Base-by-base conservation (phyloP, 495 filamentous ascomycete genomes). In the Penicillium verhagenii region DNA sequence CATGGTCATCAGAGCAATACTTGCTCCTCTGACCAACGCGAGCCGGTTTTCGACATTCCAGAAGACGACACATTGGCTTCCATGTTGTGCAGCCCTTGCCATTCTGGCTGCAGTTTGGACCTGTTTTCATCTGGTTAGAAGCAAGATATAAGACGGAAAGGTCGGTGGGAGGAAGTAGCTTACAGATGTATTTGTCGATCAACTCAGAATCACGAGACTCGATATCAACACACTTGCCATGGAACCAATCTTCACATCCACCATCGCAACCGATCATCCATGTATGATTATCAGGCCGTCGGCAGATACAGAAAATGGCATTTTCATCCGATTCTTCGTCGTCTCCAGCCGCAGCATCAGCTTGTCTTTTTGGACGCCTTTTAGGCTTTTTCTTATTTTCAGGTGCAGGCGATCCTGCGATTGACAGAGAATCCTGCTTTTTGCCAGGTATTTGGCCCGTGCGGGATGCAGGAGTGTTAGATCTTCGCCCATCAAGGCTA, bases 211-310 rank as follows among this genome's bases (percentile, higher is more conserved):
- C 82, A 51, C 76, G 69, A 39, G 81, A 77, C 43, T 78, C 72
- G 57, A 90, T 82, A 54, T 82, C 74, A 37, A 90, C 81, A 57
- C 87, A 90, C 42, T 79, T 79, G 23, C 84, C 84, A 63, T 90
- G 87, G 55, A 82, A 90, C 87, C 87, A 90, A 63, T 89, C 87
- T 24, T 89, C 82, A 55, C 87, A 90, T 6, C 74, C 80, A 13
- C 85, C 85, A 60, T 90, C 86, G 56, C 87, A 90, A 4, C 72
- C 84, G 59, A 90, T 87, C 87, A 90, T 90, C 82, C 85, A 87
- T 10, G 79, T 85, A 58, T 88, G 86, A 56, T 88, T 86, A 60
- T 90, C 87, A 14, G 83, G 83, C 53, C 79, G 79, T 43, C 86
- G 80, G 57, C 87, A 90, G 50, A 89, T 85, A 69, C 87, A 90